phyloP scores from a whole-genome alignment of 164 flowering plant species.

The Malania oleifera region DNA sequence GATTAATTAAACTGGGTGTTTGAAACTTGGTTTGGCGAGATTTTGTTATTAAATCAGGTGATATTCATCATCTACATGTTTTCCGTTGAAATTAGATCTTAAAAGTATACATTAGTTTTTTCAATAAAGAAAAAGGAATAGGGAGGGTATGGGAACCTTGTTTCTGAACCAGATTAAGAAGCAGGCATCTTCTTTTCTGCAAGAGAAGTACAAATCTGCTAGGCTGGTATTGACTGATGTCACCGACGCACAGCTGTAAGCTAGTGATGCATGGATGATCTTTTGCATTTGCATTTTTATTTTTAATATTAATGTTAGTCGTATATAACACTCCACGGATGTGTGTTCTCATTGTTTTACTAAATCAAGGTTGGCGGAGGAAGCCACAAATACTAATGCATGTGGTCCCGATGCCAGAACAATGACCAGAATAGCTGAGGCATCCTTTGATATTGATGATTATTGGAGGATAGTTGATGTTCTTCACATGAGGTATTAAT shows the following conservation, averaged over 20 bases:
- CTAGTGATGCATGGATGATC: too few relatives aligned
- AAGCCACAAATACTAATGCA: constrained; percentile 47
- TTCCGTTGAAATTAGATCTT: too few relatives aligned
- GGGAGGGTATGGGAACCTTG: constrained; percentile 43
- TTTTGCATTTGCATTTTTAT: too few relatives aligned
- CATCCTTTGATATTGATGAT: constrained; percentile 50
- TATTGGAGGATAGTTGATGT: constrained; percentile 68
- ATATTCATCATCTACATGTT: too few relatives aligned
- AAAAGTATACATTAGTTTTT: too few relatives aligned
- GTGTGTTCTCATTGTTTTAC: too few relatives aligned
- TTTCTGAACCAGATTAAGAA: constrained; percentile 38
- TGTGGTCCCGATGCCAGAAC: constrained; percentile 57
- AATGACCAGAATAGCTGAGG: constrained; percentile 52
- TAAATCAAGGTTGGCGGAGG: constrained; percentile 45
- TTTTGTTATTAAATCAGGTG: too few relatives aligned
- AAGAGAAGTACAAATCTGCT: constrained; percentile 51
- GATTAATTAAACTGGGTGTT: too few relatives aligned
- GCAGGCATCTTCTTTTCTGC: constrained; percentile 52
- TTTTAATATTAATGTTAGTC: too few relatives aligned
- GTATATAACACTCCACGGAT: too few relatives aligned
- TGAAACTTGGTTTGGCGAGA: too few relatives aligned
- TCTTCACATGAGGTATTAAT: constrained; percentile 55
- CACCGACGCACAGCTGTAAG: constrained; percentile 56
- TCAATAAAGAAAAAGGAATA: too few relatives aligned
- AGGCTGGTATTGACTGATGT: constrained; percentile 56